Evolutionary conservation across 73 alveolate genomes (phyloP).

Genomic region (Paramecium caudatum): DNA sequence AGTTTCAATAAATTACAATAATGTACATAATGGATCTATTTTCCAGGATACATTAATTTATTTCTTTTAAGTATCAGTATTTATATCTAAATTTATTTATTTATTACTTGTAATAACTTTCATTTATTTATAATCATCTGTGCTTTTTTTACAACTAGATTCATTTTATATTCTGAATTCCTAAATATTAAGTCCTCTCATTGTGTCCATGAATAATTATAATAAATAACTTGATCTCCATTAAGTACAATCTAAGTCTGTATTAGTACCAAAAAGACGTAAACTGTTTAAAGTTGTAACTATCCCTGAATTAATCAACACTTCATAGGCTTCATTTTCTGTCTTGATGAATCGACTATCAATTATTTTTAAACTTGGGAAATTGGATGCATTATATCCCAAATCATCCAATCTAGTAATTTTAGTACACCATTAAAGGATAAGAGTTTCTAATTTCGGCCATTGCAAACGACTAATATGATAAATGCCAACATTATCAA

Average conservation of each 20-base stretch:
- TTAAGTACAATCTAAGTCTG: background rate
- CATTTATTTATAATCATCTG: background rate
- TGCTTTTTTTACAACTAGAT: background rate
- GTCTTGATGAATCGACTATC: background rate
- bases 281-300: background rate
- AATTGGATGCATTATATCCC: slow-evolving; percentile 33
- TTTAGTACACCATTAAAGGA: slow-evolving; percentile 61
- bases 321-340: background rate
- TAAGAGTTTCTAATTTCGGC: background rate
- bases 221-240: slow-evolving; percentile 40
- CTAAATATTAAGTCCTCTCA: background rate
- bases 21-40: background rate
- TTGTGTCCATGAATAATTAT: background rate
- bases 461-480: background rate
- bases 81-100: background rate
- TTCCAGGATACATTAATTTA: slow-evolving; percentile 34
- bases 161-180: background rate
- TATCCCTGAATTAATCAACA: background rate
- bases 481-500: slow-evolving; percentile 16
- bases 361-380: background rate
- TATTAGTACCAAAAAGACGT: slow-evolving; percentile 38
- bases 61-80: background rate
- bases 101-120: background rate
- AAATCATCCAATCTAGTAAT: background rate
- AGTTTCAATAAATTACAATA: background rate